These are phyloP conservation scores for Daedaleopsis sinensis DNA, from an alignment of 768 basidiomycete species.

Conservation along the genomic window DNA sequence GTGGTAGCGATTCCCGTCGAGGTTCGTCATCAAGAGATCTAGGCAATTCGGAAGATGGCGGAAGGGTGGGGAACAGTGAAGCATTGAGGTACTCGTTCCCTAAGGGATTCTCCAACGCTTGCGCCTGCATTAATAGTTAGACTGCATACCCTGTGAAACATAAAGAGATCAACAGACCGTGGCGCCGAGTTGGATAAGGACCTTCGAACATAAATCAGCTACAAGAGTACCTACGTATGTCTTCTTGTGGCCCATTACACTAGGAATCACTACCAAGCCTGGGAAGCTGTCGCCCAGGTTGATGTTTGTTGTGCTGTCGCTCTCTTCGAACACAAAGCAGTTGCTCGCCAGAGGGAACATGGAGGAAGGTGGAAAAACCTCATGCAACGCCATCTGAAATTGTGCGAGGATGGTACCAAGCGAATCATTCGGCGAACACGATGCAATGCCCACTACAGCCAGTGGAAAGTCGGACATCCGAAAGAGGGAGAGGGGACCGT, in stretches of 20 bases:
- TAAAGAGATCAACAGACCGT: constrained; percentile 57
- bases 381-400: constrained; percentile 64
- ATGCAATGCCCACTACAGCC: constrained; percentile 86
- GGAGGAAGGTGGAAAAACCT: constrained; percentile 66
- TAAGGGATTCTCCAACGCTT: constrained; percentile 76
- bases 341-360: constrained; percentile 79
- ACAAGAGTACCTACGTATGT: constrained; percentile 87
- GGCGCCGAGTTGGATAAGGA: constrained; percentile 83
- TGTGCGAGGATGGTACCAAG: constrained; percentile 58
- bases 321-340: constrained; percentile 86
- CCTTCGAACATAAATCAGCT: constrained; percentile 86
- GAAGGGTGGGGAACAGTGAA: constrained; percentile 62
- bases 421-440: constrained; percentile 59
- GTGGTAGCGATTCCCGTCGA: constrained; percentile 47
- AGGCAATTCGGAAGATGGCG: constrained; percentile 63
- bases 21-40: constrained; percentile 51
- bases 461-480: constrained; percentile 82
- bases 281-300: constrained; percentile 58
- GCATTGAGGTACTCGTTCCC: constrained; percentile 88
- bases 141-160: background rate
- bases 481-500: constrained; percentile 70
- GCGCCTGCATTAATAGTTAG: constrained; percentile 49
- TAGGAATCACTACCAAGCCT: constrained; percentile 79
- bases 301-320: constrained; percentile 53
- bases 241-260: constrained; percentile 85